Base-by-base conservation (phyloP, 768 basidiomycete genomes). In the Pisolithus microcarpus region DNA sequence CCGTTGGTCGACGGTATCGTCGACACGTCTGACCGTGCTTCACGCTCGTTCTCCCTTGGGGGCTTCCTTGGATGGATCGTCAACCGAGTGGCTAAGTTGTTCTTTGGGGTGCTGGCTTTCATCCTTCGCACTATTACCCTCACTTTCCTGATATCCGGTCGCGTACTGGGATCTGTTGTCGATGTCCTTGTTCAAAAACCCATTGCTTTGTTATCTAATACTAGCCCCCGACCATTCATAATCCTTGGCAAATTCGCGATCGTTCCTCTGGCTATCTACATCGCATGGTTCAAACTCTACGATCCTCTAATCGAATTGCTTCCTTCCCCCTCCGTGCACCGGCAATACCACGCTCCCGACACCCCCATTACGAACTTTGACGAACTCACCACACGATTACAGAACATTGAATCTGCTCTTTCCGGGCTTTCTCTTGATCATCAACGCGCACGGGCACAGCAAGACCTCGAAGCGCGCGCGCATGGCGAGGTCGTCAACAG, bases 291-390 rank as follows among this genome's bases (percentile, higher is more conserved):
- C 59, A 59, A 70, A 15, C 64, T 80, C 18, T 70, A 66, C 45
- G 67, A 74, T 42, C 70, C 66, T 28, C 24, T 68, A 52, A 53
- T 61, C 58, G 56, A 59, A 37, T 38, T 68, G 7, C 48, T 76
- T 56, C 63, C 75, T 52, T 59, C 61, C 61, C 60, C 68, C 56
- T 26, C 64, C 46, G 49, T 64, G 26, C 49, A 60, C 4, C 64
- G 57, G 2, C 62, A 70, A 7, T 89, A 81, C 59, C 65, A 68
- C 2, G 68, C 81, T 0, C 82, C 86, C 0, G 76, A 78, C 9
- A 63, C 71, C 8, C 85, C 86, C 1, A 78, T 81, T 1, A 72
- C 75, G n/a, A 77, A 87, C 62, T 69, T 89, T 18, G 75, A 77
- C 4, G 87, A 87, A 50, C 69, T 91, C 21, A 72, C 80, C 2